phyloP scores from a whole-genome alignment of 805 yeast species.

The Candida krabiensis region DNA sequence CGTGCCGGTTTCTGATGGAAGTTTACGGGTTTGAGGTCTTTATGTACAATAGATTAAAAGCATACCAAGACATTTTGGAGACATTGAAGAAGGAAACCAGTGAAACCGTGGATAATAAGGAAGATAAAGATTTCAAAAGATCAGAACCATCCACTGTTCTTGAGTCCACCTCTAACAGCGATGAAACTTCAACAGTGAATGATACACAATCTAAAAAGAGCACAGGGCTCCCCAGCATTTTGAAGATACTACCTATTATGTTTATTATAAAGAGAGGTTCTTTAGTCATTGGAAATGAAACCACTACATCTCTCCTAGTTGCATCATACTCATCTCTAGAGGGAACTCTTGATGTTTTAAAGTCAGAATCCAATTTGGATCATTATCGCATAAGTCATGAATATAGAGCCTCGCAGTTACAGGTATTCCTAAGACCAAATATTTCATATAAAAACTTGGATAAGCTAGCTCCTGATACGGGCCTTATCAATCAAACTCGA shows the following conservation, averaged over 20 bases:
- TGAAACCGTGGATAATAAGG: conserved; percentile 1
- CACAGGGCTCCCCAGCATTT: conserved; percentile 12
- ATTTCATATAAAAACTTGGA: conserved; percentile 49
- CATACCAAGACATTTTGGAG: conserved; percentile 67
- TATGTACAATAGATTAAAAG: conserved; percentile 73
- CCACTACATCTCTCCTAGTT: conserved; percentile 72
- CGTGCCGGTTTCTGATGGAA: conserved; percentile 55
- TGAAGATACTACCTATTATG: conserved; percentile 59
- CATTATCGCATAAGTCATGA: conserved; percentile 47
- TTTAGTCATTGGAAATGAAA: conserved; percentile 73
- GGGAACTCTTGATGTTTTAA: conserved; percentile 58
- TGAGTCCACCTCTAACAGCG: conserved; percentile 4
- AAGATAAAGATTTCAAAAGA: conserved; percentile 8
- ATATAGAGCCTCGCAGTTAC: conserved; percentile 50
- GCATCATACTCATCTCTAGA: conserved; percentile 54
- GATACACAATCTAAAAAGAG: conserved; percentile 1
- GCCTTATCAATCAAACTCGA: neutral
- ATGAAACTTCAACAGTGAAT: conserved; percentile 11
- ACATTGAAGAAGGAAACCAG: conserved; percentile 10
- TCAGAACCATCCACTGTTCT: conserved; percentile 5
- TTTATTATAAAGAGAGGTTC: conserved; percentile 65
- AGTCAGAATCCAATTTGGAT: conserved; percentile 52
- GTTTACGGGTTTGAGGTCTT: conserved; percentile 82
- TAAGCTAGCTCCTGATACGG: conserved; percentile 11
- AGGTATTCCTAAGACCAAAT: conserved; percentile 67